These are phyloP conservation scores for Fusarium cyanostomum DNA, from an alignment of 2,329 filamentous ascomycete genomes.

Conservation along the genomic window DNA sequence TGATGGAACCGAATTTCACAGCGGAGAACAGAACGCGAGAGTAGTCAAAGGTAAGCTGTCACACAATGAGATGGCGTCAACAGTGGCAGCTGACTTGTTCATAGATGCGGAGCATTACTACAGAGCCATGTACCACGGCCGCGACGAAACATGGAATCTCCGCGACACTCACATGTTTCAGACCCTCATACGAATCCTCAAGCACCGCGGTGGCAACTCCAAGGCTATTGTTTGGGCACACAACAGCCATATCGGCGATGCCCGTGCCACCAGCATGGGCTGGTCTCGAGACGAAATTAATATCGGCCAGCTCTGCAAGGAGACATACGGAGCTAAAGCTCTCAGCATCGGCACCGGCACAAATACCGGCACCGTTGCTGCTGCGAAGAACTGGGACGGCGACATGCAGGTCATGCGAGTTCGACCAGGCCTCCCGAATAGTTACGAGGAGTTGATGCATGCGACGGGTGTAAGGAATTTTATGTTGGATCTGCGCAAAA, in stretches of 20 bases:
- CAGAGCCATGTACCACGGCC: slow-evolving; percentile 22
- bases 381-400: slow-evolving; percentile 24
- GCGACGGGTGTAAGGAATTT: slow-evolving; percentile 17
- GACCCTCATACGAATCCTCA: slow-evolving; percentile 20
- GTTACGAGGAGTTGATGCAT: slow-evolving; percentile 33
- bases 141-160: slow-evolving; percentile 29
- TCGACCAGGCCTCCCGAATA: slow-evolving; percentile 9
- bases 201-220: slow-evolving; percentile 14
- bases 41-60: slow-evolving; percentile 12
- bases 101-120: slow-evolving; percentile 31
- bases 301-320: slow-evolving; percentile 24
- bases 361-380: slow-evolving; percentile 22
- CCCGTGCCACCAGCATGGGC: slow-evolving; percentile 28
- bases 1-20: slow-evolving; percentile 22
- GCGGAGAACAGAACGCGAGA: slow-evolving; percentile 26
- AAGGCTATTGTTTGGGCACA: slow-evolving; percentile 32
- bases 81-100: background rate
- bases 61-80: too few relatives aligned
- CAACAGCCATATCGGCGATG: slow-evolving; percentile 28
- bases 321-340: slow-evolving; percentile 2
- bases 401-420: slow-evolving; percentile 27
- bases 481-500: slow-evolving; percentile 17
- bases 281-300: slow-evolving; percentile 27
- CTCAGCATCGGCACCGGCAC: slow-evolving; percentile 28
- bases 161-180: slow-evolving; percentile 27